phyloP scores from a whole-genome alignment of 805 yeast species.

The Teunomyces tritomae region DNA sequence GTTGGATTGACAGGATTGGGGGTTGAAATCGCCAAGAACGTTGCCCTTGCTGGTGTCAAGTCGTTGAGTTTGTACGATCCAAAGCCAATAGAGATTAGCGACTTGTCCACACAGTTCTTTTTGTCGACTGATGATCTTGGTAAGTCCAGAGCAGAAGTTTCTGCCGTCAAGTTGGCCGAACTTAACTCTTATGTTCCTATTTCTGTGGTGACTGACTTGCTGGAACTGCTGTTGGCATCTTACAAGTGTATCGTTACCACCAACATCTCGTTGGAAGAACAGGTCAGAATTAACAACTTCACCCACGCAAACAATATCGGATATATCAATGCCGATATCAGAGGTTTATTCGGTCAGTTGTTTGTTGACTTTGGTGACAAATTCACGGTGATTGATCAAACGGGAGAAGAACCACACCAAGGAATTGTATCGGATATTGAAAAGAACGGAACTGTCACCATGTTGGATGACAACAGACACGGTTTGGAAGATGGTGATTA shows the following conservation, averaged over 20 bases:
- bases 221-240: conserved; percentile 49
- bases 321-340: conserved; percentile 75
- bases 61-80: conserved; percentile 86
- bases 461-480: conserved; percentile 88
- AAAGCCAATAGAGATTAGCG: conserved; percentile 57
- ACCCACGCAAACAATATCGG: conserved; percentile 74
- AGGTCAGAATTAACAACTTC: conserved; percentile 67
- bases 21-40: conserved; percentile 93
- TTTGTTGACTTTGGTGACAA: conserved; percentile 88
- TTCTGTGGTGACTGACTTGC: conserved; percentile 55
- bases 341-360: conserved; percentile 84
- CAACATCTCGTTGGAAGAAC: conserved; percentile 66
- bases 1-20: conserved; percentile 93
- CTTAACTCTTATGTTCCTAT: conserved; percentile 90
- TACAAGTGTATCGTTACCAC: conserved; percentile 88
- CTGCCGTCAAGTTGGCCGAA: conserved; percentile 70
- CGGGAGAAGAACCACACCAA: conserved; percentile 87
- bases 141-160: conserved; percentile 66
- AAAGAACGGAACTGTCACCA: conserved; percentile 84
- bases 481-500: conserved; percentile 89
- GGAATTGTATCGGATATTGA: conserved; percentile 93
- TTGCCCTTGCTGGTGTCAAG: conserved; percentile 96
- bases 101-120: conserved; percentile 89
- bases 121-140: conserved; percentile 73
- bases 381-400: conserved; percentile 77